phyloP scores from a whole-genome alignment of 345 rosid genomes.

The Carallia brachiata region DNA sequence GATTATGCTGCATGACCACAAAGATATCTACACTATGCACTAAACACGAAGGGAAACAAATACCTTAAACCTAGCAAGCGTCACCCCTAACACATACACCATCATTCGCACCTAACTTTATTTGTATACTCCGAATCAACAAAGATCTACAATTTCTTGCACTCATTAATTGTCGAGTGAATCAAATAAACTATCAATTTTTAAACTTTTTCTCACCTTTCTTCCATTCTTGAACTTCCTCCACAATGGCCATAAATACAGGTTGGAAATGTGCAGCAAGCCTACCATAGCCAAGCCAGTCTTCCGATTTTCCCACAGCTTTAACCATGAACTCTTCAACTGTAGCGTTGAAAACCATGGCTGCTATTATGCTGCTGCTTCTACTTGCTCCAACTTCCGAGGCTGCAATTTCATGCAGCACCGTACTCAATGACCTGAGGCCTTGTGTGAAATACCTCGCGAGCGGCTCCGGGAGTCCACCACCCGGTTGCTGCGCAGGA shows the following conservation, averaged over 20 bases:
- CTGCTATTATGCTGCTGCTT: conserved; percentile 25
- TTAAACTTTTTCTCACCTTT: not conserved
- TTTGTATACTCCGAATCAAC: not conserved
- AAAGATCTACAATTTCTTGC: conserved; percentile 14
- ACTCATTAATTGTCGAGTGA: conserved; percentile 7
- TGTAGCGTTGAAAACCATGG: conserved; percentile 14
- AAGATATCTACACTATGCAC: too few species aligned
- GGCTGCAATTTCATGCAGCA: conserved; percentile 57
- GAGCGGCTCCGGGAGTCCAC: conserved; percentile 62
- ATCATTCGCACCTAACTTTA: conserved; percentile 9
- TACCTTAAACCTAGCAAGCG: too few species aligned
- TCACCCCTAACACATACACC: not conserved
- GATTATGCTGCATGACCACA: too few species aligned
- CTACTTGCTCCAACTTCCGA: conserved; percentile 35
- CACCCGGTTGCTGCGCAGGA: conserved; percentile 57
- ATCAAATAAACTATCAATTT: not conserved
- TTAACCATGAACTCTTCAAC: conserved; percentile 23
- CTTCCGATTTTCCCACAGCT: not conserved
- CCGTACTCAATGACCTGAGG: conserved; percentile 54
- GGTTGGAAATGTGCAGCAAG: not conserved
- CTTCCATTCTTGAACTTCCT: conserved; percentile 10
- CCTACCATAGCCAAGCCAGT: not conserved
- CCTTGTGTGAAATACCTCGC: conserved; percentile 63
- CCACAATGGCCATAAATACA: conserved; percentile 15
- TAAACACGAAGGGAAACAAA: too few species aligned